These are phyloP conservation scores for Dissophora ornata DNA, from an alignment of 192 early-diverging fungal species.

Conservation along the genomic window DNA sequence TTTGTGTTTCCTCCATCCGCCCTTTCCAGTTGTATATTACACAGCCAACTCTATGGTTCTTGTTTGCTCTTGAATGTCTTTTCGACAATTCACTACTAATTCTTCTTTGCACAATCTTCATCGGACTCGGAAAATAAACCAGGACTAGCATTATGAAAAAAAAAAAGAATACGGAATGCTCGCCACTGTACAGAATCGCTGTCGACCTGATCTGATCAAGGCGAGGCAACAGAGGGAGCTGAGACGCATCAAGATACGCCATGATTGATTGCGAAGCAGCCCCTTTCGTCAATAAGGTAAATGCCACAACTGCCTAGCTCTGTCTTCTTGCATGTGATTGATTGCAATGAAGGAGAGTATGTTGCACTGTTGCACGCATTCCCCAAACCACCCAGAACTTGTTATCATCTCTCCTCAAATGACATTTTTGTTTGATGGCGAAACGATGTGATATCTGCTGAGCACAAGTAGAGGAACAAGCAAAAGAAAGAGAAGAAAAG, in stretches of 20 bases:
- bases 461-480: too few relatives aligned
- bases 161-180: not conserved
- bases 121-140: not conserved
- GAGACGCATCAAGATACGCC: conserved; percentile 23
- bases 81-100: not conserved
- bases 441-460: too few relatives aligned
- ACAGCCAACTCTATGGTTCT: too few relatives aligned
- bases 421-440: conserved; percentile 1
- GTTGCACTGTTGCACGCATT: not conserved
- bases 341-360: conserved; percentile 7
- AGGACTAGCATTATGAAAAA: not conserved
- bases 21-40: too few relatives aligned
- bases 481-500: too few relatives aligned
- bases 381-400: too few relatives aligned
- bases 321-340: not conserved
- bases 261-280: conserved; percentile 13
- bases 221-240: too few relatives aligned
- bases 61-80: too few relatives aligned
- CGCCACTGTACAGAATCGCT: too few relatives aligned
- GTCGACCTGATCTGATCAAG: too few relatives aligned
- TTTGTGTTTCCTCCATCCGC: too few relatives aligned
- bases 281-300: not conserved
- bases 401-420: conserved; percentile 5
- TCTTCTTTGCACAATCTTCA: not conserved
- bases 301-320: not conserved